These are phyloP conservation scores for Panus rudis DNA, from an alignment of 768 basidiomycete genomes.

Conservation along the genomic window DNA sequence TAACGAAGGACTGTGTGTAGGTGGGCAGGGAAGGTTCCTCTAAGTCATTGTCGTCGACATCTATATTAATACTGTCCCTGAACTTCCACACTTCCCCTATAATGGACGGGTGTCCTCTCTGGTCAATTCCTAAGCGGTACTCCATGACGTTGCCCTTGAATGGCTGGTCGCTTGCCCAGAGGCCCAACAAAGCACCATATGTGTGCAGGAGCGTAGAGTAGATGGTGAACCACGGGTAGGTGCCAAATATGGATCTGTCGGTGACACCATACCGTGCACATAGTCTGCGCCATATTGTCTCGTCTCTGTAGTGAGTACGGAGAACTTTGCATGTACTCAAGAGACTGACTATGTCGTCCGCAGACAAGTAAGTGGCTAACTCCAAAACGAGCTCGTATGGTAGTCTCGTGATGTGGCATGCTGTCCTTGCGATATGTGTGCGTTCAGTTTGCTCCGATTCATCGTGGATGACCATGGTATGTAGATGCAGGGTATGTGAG, in stretches of 20 bases:
- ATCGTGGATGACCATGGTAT: too few species aligned
- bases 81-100: conserved; percentile 19
- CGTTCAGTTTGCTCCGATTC: too few species aligned
- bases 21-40: too few species aligned
- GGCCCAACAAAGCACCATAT: conserved; percentile 16
- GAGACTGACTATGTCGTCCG: conserved; percentile 10
- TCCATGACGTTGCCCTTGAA: conserved; percentile 16
- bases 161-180: conserved; percentile 20
- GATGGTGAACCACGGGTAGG: conserved; percentile 10
- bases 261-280: conserved; percentile 13
- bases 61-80: too few species aligned
- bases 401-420: conserved; percentile 4
- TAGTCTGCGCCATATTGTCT: conserved; percentile 13
- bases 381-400: conserved; percentile 16
- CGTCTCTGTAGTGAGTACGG: conserved; percentile 11
- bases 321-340: conserved; percentile 5
- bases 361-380: conserved; percentile 9
- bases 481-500: too few species aligned
- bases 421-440: too few species aligned
- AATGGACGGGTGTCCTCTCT: conserved; percentile 9
- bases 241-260: conserved; percentile 5
- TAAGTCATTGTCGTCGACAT: too few species aligned
- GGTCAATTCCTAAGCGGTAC: conserved; percentile 14
- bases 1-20: too few species aligned
- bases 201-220: conserved; percentile 14